Conservation (phyloP, 176 grass and related monocot genomes). For the Pontederia crassipes region DNA sequence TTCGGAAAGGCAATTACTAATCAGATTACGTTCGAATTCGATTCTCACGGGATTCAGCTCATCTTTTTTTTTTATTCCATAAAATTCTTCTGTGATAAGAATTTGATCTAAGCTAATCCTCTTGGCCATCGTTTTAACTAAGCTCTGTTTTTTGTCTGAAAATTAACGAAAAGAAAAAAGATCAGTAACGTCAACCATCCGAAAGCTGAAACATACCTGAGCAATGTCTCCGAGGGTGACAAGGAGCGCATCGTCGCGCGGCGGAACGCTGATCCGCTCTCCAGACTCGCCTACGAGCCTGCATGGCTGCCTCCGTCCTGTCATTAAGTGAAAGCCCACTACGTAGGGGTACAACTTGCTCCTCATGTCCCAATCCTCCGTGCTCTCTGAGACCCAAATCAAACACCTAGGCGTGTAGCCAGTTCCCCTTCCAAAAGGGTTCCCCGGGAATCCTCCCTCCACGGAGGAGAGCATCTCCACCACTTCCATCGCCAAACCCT, state of each 20-base stretch:
- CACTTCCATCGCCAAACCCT: constrained; percentile 41
- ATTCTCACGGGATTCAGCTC: too few species aligned
- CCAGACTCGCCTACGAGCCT: constrained; percentile 38
- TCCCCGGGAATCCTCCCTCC: constrained; percentile 21
- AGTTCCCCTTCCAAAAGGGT: constrained; percentile 29
- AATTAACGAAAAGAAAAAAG: too few species aligned
- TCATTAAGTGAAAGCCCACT: constrained; percentile 51
- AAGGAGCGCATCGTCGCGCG: constrained; percentile 31
- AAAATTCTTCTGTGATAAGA: too few species aligned
- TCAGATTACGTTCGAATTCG: too few species aligned
- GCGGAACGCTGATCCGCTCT: constrained; percentile 29
- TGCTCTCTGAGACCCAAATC: constrained; percentile 29
- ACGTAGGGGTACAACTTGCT: constrained; percentile 54
- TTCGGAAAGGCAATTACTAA: too few species aligned
- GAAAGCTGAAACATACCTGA: constrained; percentile 38
- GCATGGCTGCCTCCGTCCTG: constrained; percentile 16
- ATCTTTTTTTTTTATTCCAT: too few species aligned
- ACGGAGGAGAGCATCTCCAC: constrained; percentile 27
- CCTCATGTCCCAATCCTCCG: neutral
- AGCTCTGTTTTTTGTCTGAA: too few species aligned
- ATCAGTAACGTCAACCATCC: too few species aligned
- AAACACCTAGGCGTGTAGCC: constrained; percentile 50
- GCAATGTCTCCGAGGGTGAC: constrained; percentile 78
- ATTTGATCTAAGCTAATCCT: too few species aligned
- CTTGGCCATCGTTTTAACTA: too few species aligned